These are phyloP conservation scores for Grammothele lineata DNA, from an alignment of 768 basidiomycete genomes.

Conservation along the genomic window DNA sequence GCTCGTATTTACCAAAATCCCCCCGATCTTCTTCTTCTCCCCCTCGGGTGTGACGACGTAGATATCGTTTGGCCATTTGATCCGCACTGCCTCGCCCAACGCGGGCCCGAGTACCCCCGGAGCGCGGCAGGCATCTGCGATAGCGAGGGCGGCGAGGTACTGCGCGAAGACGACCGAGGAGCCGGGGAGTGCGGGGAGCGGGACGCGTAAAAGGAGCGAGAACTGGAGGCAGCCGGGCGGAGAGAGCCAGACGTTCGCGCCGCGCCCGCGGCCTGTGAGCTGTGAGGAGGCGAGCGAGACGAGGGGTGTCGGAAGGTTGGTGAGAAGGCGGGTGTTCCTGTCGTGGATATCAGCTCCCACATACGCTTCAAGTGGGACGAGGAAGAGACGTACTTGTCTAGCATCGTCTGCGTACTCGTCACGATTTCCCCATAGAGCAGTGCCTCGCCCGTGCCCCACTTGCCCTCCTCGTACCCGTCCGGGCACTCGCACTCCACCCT, in stretches of 20 bases:
- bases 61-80: conserved; percentile 98
- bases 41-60: conserved; percentile 63
- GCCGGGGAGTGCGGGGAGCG: conserved; percentile 46
- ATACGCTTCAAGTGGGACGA: background rate
- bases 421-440: conserved; percentile 86
- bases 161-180: conserved; percentile 86
- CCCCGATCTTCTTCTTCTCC: conserved; percentile 75
- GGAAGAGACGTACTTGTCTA: conserved; percentile 68
- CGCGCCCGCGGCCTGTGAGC: conserved; percentile 83
- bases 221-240: conserved; percentile 86
- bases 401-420: conserved; percentile 91
- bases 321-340: conserved; percentile 76
- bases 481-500: conserved; percentile 26
- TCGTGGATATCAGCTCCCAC: background rate
- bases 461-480: conserved; percentile 17
- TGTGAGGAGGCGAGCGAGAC: conserved; percentile 87
- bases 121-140: conserved; percentile 79
- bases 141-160: conserved; percentile 86
- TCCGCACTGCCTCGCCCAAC: conserved; percentile 54
- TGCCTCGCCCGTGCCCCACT: conserved; percentile 69
- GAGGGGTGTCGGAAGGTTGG: conserved; percentile 66
- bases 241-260: conserved; percentile 88
- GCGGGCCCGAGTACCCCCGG: conserved; percentile 49
- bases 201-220: conserved; percentile 66
- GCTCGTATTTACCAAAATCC: conserved; percentile 86